Percentiles rank a stretch among this genome's conserved stretches.
phyloP scores from a whole-genome alignment of 169 alveolate species.

The Plasmodium cynomolgi region DNA sequence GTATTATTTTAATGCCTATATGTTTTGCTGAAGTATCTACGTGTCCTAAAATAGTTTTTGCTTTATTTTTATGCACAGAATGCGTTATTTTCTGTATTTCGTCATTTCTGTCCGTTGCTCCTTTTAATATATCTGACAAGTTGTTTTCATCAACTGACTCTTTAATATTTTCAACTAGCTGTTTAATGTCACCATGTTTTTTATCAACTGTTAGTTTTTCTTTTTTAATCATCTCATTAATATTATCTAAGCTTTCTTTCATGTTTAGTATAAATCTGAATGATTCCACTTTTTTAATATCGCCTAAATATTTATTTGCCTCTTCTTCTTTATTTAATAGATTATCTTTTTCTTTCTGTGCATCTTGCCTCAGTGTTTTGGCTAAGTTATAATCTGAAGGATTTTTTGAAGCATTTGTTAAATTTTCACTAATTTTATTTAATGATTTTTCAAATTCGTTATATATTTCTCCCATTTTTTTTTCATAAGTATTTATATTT shows the following conservation, averaged over 20 bases:
- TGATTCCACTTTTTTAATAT: conserved; percentile 6
- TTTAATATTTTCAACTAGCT: conserved; percentile 2
- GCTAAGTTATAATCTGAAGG: background rate
- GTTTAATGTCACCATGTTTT: background rate
- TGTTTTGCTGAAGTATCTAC: background rate
- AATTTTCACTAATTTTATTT: background rate
- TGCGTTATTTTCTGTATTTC: background rate
- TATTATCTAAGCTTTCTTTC: background rate
- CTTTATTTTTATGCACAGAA: background rate
- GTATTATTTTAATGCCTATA: background rate
- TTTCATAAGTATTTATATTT: background rate
- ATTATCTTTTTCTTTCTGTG: background rate
- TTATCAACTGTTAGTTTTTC: background rate
- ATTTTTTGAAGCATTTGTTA: background rate
- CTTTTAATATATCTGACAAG: background rate
- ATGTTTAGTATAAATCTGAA: background rate
- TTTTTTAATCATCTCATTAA: background rate
- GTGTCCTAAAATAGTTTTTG: background rate
- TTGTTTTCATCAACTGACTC: background rate
- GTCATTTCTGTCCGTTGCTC: background rate
- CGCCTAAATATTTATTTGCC: conserved; percentile 1
- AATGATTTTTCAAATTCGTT: background rate
- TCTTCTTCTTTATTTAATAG: background rate
- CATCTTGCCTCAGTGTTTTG: background rate
- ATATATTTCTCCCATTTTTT: background rate